Base-by-base conservation (phyloP, 345 rosid species). In the Eucalyptus cloeziana region DNA sequence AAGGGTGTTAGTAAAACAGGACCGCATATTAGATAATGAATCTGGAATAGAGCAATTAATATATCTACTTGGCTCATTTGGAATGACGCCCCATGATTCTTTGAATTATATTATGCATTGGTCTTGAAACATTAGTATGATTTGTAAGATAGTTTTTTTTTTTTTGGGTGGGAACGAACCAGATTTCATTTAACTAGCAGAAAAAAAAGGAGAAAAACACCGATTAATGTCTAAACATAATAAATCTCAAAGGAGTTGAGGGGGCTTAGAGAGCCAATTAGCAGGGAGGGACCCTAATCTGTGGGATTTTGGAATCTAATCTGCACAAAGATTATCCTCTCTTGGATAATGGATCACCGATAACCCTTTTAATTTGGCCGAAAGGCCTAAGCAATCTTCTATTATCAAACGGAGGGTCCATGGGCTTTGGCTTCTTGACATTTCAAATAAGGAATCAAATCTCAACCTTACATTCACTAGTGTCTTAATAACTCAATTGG, bases 171-270 rank as follows among this genome's bases (percentile, higher is more conserved):
- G 30, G 31, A 27, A 11, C 1, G 2, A 60, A 27, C 0, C 31
- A 5, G 3, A 25, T 62, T 62, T 62, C 69, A 60, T 62, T 62
- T 62, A 62, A 62, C 4, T 0, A 62, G 31, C 31, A 62, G 33
- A 62, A 62, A 12, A 27, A 62, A 12, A 27, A 62, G 33, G 69
- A 62, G 69, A 62, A 1, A 13, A 62, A 13, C 33, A 62, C 69
- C 0, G 33, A 62, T 62, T 60, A 27, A 13, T 4, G 0, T 13
- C 31, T 62, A 62, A 62, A 62, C 31, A 60, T 27, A 60, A 27
- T 30, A 62, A 60, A 6, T 27, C 15, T 13, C 7, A 62, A 62
- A 62, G 69, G 69, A 30, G 0, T 62, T 62, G 33, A 62, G 27
- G 69, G 16, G 33, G 1, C 17, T 27, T 62, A 13, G 69, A 62